A percentile compares a stretch with the other conserved stretches of the same genome.
These are phyloP conservation scores for Haplosporangium gracile DNA, from an alignment of 192 early-diverging fungal genomes.

Conservation along the genomic window DNA sequence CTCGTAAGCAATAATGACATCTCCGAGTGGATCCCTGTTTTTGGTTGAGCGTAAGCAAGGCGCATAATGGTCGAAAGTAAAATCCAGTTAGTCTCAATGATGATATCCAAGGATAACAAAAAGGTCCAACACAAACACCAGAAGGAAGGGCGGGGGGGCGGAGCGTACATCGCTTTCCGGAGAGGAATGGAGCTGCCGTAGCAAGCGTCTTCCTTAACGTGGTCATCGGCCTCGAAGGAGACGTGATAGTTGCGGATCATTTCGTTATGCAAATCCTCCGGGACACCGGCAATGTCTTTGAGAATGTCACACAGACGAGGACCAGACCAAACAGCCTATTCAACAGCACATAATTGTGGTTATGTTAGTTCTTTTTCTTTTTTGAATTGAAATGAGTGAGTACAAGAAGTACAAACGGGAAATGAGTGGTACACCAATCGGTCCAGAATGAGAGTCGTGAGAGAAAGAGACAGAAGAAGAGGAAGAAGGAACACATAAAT, in stretches of 20 bases:
- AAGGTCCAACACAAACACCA: not conserved
- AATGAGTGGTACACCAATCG: not conserved
- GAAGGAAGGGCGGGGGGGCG: not conserved
- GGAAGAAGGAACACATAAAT: not conserved
- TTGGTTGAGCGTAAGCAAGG: not conserved
- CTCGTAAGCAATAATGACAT: constrained; percentile 81
- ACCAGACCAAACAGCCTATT: constrained; percentile 85
- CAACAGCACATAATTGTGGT: not conserved
- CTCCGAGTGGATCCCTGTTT: constrained; percentile 67
- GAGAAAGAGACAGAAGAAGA: not conserved
- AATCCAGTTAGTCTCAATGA: not conserved
- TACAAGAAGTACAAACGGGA: not conserved
- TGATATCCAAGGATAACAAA: not conserved
- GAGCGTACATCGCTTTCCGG: constrained; percentile 68
- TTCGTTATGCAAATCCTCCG: constrained; percentile 62
- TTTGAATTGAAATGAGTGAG: no score
- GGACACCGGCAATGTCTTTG: constrained; percentile 66
- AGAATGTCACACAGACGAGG: constrained; percentile 84
- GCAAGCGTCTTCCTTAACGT: constrained; percentile 75
- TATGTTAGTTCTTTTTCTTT: not conserved
- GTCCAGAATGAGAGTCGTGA: not conserved
- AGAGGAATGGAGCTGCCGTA: constrained; percentile 80
- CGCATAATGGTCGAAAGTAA: not conserved
- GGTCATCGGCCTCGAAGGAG: constrained; percentile 75
- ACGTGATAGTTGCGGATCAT: constrained; percentile 69